A percentile compares a stretch with the other conserved stretches of the same genome.
These are phyloP conservation scores for Elaeis guineensis DNA, from an alignment of 176 grass and related monocot genomes.

Conservation along the genomic window DNA sequence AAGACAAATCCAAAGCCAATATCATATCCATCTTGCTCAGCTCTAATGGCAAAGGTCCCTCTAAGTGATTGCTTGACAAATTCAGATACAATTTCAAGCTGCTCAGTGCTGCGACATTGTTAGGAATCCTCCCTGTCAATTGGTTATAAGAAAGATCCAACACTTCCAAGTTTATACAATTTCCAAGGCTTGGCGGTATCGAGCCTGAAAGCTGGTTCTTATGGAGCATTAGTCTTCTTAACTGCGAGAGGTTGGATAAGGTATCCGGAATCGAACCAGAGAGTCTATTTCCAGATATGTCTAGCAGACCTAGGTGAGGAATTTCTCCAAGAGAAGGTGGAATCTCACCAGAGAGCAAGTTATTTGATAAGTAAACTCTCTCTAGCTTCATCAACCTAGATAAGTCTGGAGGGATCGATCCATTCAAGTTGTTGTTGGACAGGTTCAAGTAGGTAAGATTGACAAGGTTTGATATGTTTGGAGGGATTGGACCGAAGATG, in stretches of 20 bases:
- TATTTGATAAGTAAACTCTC: conserved; percentile 64
- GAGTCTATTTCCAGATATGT: conserved; percentile 53
- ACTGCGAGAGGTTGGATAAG: conserved; percentile 31
- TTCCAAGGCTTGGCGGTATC: conserved; percentile 35
- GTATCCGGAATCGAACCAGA: conserved; percentile 31
- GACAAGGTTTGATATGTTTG: conserved; percentile 41
- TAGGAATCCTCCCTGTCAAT: conserved; percentile 45
- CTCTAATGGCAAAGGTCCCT: conserved; percentile 58
- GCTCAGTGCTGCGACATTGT: conserved; percentile 34
- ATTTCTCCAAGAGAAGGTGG: conserved; percentile 47
- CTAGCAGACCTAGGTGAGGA: conserved; percentile 48
- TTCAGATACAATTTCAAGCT: conserved; percentile 60
- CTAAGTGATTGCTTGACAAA: conserved; percentile 47
- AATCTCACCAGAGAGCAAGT: conserved; percentile 67
- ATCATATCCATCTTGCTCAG: conserved; percentile 73
- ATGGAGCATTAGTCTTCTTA: conserved; percentile 35
- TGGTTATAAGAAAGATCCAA: conserved; percentile 72
- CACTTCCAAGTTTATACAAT: conserved; percentile 35
- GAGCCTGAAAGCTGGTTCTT: conserved; percentile 29
- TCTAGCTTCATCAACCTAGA: conserved; percentile 52
- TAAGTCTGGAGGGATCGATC: conserved; percentile 53
- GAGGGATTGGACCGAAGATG: conserved; percentile 69
- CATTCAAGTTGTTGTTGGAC: conserved; percentile 53
- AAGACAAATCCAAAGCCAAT: conserved; percentile 70
- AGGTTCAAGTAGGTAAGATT: conserved; percentile 68